A percentile compares a stretch with the other conserved stretches of the same genome.
Evolutionary conservation across 1,284 basidiomycete genomes (phyloP).

Genomic region (Leccinum fallax): DNA sequence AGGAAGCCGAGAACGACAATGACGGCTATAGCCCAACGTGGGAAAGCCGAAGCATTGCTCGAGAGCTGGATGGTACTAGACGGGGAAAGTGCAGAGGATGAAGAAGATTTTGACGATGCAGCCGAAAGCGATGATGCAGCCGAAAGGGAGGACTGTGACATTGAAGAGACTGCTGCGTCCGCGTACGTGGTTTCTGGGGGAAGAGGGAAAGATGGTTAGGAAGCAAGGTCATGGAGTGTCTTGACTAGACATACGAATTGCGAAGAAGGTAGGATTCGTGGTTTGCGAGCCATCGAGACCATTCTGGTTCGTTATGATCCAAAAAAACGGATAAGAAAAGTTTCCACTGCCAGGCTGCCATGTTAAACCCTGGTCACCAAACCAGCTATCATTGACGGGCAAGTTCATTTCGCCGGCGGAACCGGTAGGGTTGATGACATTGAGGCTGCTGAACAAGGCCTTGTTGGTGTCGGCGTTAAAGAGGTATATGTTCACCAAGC

Average conservation of each 20-base stretch:
- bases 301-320: slow-evolving; percentile 61
- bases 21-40: slow-evolving; percentile 87
- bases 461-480: slow-evolving; percentile 63
- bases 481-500: slow-evolving; percentile 67
- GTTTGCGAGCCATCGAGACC: slow-evolving; percentile 55
- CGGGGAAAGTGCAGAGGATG: slow-evolving; percentile 26
- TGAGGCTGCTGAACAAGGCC: slow-evolving; percentile 45
- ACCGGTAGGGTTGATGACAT: slow-evolving; percentile 51
- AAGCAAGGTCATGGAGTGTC: slow-evolving; percentile 5
- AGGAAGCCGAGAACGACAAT: slow-evolving; percentile 82
- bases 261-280: slow-evolving; percentile 70
- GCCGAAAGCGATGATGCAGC: slow-evolving; percentile 36
- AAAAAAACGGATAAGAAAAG: slow-evolving; percentile 68
- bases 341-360: slow-evolving; percentile 52
- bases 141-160: slow-evolving; percentile 48
- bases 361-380: slow-evolving; percentile 52
- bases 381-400: slow-evolving; percentile 76
- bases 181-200: slow-evolving; percentile 69
- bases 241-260: slow-evolving; percentile 63
- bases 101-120: slow-evolving; percentile 32
- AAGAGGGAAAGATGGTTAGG: slow-evolving; percentile 14
- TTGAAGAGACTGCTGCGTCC: slow-evolving; percentile 58
- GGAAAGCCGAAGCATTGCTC: slow-evolving; percentile 50
- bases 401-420: slow-evolving; percentile 55
- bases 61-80: slow-evolving; percentile 52